These are phyloP conservation scores for Dipteronia dyeriana DNA, from an alignment of 345 rosid genomes.

Conservation along the genomic window DNA sequence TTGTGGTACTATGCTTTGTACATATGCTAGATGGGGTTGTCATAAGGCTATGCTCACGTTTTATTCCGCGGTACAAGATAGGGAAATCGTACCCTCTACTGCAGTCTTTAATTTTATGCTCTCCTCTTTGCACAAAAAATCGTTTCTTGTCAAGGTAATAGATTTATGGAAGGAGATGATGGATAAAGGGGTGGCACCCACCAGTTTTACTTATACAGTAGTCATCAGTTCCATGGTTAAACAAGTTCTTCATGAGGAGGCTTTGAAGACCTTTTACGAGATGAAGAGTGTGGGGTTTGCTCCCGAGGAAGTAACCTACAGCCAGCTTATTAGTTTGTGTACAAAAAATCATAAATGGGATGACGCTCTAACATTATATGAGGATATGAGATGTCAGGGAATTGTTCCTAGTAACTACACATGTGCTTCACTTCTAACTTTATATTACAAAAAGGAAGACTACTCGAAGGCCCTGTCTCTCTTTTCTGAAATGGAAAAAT, in stretches of 20 bases:
- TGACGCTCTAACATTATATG: slow-evolving; percentile 59
- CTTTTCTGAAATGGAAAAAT: slow-evolving; percentile 75
- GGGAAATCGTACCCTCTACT: slow-evolving; percentile 53
- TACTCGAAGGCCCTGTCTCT: slow-evolving; percentile 84
- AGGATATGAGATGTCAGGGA: slow-evolving; percentile 69
- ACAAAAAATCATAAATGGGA: slow-evolving; percentile 56
- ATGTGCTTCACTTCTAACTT: slow-evolving; percentile 87
- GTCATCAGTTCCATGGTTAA: slow-evolving; percentile 72
- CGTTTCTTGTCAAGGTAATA: slow-evolving; percentile 63
- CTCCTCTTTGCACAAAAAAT: slow-evolving; percentile 89
- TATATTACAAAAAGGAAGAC: slow-evolving; percentile 71
- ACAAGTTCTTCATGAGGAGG: slow-evolving; percentile 57
- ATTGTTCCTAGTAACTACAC: slow-evolving; percentile 83
- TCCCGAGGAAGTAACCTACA: slow-evolving; percentile 83
- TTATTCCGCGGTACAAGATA: slow-evolving; percentile 71
- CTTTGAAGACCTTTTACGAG: slow-evolving; percentile 57
- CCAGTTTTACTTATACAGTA: slow-evolving; percentile 69
- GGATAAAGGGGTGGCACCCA: slow-evolving; percentile 54
- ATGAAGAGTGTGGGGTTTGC: slow-evolving; percentile 67
- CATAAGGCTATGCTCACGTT: slow-evolving; percentile 79
- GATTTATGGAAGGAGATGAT: slow-evolving; percentile 75
- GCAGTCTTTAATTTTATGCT: slow-evolving; percentile 90
- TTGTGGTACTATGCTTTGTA: slow-evolving; percentile 90
- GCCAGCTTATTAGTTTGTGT: slow-evolving; percentile 62
- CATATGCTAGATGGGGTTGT: slow-evolving; percentile 94